phyloP scores from a whole-genome alignment of 2,329 filamentous ascomycete genomes.

The Geosmithia morbida region DNA sequence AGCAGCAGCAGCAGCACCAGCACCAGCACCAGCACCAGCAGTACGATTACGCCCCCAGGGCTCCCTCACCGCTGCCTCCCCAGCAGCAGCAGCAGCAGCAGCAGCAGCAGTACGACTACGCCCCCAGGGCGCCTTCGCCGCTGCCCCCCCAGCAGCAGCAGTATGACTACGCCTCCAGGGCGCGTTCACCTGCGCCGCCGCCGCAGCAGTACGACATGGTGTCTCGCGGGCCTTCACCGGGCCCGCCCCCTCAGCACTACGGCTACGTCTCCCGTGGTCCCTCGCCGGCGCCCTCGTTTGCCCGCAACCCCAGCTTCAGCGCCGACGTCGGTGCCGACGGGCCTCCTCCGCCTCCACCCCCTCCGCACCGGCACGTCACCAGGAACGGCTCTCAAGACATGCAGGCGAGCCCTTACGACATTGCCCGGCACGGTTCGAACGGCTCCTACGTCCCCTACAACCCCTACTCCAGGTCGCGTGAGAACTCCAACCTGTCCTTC shows the following conservation, averaged over 20 bases:
- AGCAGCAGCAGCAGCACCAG: not conserved
- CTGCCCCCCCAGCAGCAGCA: slow-evolving; percentile 16
- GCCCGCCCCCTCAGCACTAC: slow-evolving; percentile 8
- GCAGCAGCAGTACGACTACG: slow-evolving; percentile 14
- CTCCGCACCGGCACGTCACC: slow-evolving; percentile 60
- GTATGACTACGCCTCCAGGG: slow-evolving; percentile 9
- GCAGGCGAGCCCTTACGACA: slow-evolving; percentile 1
- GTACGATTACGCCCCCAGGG: slow-evolving; percentile 14
- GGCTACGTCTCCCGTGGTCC: slow-evolving; percentile 9
- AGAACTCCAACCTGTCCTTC: slow-evolving; percentile 20
- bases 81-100: slow-evolving; percentile 13
- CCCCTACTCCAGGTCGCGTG: slow-evolving; percentile 15
- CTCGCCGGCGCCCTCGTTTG: slow-evolving; percentile 21
- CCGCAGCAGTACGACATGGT: slow-evolving; percentile 5
- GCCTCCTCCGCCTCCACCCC: slow-evolving; percentile 67
- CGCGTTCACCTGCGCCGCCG: slow-evolving; percentile 3
- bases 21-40: not conserved
- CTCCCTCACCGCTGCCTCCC: slow-evolving; percentile 20
- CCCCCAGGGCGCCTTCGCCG: slow-evolving; percentile 21
- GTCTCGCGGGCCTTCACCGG: slow-evolving; percentile 14
- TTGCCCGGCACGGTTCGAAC: slow-evolving; percentile 18
- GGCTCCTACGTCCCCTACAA: slow-evolving; percentile 17
- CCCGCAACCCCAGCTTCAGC: slow-evolving; percentile 9
- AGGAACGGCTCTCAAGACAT: slow-evolving; percentile 7
- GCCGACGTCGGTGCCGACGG: slow-evolving; percentile 23